Base-by-base conservation (phyloP, 1,284 basidiomycete species). In the Violaceomyces palustris region DNA sequence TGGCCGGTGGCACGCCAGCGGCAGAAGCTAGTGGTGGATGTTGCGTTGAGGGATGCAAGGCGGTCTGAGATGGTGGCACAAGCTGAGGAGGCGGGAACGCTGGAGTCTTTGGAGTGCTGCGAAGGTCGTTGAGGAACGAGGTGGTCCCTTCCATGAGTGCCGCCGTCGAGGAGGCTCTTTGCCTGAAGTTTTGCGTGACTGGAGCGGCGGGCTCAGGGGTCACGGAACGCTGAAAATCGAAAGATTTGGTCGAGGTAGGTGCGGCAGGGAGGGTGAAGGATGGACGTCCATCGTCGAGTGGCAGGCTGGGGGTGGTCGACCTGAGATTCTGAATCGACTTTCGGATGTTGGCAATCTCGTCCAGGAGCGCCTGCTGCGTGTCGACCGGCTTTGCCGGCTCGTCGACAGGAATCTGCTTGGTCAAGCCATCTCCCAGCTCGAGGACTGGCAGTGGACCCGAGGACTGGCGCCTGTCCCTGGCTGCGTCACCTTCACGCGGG, bases 311-410 rank as follows among this genome's bases (percentile, higher is more conserved):
- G 9, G 31, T 18, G 31, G 17, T 17, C 7, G 31, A 4, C 12
- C 31, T 15, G 15, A 32, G 31, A 15, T 18, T 32, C n/a, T 32
- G 9, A 14, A 37, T 37, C 35, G 35, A 25, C 4, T n/a, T 7
- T 6, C 35, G 35, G n/a, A 37, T 37, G n/a, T n/a, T 12, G 35
- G 35, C 17, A 18, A 37, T 37, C 35, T 37, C 35, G 14, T 24
- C 26, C 3, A 37, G 22, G 11, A 37, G 12, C 35, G 45, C 27
- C 8, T 46, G 45, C 10, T 28, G n/a, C 19, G 48, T 15, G 25
- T 56, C 48, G 35, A 56, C 27, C 24, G 47, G 42, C 27, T 35
- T 38, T 4, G 42, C 26, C n/a, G 15, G 32, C 14, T 40, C n/a
- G n/a, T n/a, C n/a, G n/a, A n/a, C n/a, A n/a, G n/a, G n/a, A n/a